These are phyloP conservation scores for Peronospora destructor DNA, from an alignment of 352 stramenopile species.

Conservation along the genomic window DNA sequence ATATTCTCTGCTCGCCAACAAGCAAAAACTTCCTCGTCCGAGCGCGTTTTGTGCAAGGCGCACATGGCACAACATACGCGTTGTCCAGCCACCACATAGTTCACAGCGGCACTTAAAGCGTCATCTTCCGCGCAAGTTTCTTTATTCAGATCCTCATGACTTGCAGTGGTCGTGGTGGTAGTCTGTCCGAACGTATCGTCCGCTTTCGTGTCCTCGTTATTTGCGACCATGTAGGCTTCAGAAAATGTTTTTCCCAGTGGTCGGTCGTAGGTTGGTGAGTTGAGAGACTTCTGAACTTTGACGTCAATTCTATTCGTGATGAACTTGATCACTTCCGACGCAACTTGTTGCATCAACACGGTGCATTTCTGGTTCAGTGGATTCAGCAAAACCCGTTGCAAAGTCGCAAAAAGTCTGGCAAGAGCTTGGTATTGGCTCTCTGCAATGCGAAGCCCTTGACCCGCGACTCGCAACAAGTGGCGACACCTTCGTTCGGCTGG, in stretches of 20 bases:
- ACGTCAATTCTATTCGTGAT: constrained; percentile 27
- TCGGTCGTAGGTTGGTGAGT: constrained; percentile 18
- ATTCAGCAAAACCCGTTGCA: constrained; percentile 37
- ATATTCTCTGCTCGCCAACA: constrained; percentile 25
- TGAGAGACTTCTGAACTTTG: constrained; percentile 8
- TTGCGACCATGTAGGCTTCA: constrained; percentile 25
- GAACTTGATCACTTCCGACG: constrained; percentile 29
- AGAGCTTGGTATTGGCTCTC: constrained; percentile 31
- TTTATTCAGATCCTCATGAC: constrained; percentile 19
- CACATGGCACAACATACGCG: constrained; percentile 40
- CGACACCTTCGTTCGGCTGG: constrained; percentile 16
- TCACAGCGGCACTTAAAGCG: constrained; percentile 3
- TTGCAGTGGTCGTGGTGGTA: constrained; percentile 18
- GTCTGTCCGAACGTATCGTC: constrained; percentile 9
- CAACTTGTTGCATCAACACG: constrained; percentile 28
- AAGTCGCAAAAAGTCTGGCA: constrained; percentile 29
- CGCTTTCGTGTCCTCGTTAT: constrained; percentile 5
- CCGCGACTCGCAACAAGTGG: constrained; percentile 25
- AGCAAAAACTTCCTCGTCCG: constrained; percentile 37
- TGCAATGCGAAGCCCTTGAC: constrained; percentile 17
- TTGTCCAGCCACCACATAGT: constrained; percentile 21
- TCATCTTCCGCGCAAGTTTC: not conserved
- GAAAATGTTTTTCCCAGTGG: constrained; percentile 31
- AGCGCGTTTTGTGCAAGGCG: constrained; percentile 25
- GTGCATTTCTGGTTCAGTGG: constrained; percentile 35